Percentiles rank a stretch among this genome's conserved stretches.
phyloP scores from a whole-genome alignment of 257 asterid species.

The Apocynum venetum region DNA sequence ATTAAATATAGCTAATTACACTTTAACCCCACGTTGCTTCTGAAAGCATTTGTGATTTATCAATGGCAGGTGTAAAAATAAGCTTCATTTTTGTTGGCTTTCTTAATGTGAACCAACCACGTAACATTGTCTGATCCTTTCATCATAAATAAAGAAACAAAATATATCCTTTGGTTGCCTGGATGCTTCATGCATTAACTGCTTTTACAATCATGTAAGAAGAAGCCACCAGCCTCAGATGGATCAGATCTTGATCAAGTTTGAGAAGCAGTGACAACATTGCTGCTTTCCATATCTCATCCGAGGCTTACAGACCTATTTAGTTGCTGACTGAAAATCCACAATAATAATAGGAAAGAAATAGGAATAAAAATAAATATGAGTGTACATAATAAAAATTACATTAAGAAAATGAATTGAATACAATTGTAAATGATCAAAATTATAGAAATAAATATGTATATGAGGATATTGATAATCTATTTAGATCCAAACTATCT shows the following conservation, averaged over 20 bases:
- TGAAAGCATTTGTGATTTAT: conserved; percentile 45
- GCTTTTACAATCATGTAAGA: conserved; percentile 31
- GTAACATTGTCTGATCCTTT: conserved; percentile 1
- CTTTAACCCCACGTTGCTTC: conserved; percentile 54
- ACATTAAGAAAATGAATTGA: too few relatives aligned
- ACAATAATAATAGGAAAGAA: too few relatives aligned
- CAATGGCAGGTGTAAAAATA: conserved; percentile 81
- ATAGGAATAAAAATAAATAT: too few relatives aligned
- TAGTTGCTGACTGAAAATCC: too few relatives aligned
- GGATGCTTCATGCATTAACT: conserved; percentile 7
- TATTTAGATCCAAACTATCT: too few relatives aligned
- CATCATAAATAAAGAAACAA: not conserved
- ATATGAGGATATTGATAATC: too few relatives aligned
- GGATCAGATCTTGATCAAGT: conserved; percentile 58
- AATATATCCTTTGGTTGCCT: not conserved
- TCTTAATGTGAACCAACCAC: not conserved
- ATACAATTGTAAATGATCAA: too few relatives aligned
- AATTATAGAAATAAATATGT: too few relatives aligned
- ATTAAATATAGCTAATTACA: too few relatives aligned
- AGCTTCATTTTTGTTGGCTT: conserved; percentile 24
- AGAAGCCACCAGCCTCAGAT: conserved; percentile 75
- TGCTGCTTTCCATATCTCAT: too few relatives aligned
- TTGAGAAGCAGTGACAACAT: conserved; percentile 51
- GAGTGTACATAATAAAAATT: too few relatives aligned
- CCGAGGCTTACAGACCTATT: too few relatives aligned